Evolutionary conservation across 345 rosid species (phyloP).

Genomic region (Firmiana major): DNA sequence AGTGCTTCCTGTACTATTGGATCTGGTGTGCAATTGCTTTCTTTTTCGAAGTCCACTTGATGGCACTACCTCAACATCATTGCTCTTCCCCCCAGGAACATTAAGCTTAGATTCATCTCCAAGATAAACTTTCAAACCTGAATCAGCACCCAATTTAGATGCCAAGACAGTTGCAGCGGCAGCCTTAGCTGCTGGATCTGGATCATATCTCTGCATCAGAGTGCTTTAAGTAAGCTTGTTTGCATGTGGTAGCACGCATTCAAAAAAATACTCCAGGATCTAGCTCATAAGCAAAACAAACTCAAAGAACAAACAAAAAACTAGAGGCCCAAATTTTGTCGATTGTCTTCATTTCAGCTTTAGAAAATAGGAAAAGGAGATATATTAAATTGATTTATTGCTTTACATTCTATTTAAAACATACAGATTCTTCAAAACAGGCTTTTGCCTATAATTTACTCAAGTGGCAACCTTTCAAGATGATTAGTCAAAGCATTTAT

Average conservation of each 20-base stretch:
- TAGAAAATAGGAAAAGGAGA: neutral
- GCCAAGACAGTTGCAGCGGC: slow-evolving; percentile 97
- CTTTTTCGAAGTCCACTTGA: slow-evolving; percentile 72
- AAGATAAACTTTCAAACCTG: slow-evolving; percentile 72
- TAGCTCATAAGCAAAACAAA: neutral
- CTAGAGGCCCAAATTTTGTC: neutral
- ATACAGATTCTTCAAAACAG: neutral
- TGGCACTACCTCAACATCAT: slow-evolving; percentile 57
- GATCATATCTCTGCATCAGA: slow-evolving; percentile 77
- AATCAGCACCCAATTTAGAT: slow-evolving; percentile 89
- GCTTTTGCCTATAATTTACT: neutral
- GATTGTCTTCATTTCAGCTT: neutral
- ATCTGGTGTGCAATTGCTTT: slow-evolving; percentile 47
- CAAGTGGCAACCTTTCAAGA: neutral
- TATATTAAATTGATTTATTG: neutral
- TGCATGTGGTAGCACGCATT: neutral
- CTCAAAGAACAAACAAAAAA: neutral
- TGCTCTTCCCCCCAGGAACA: slow-evolving; percentile 56
- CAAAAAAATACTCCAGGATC: slow-evolving; percentile 4
- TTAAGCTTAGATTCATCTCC: slow-evolving; percentile 58
- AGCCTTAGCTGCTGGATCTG: slow-evolving; percentile 98
- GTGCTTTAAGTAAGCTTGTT: slow-evolving; percentile 2
- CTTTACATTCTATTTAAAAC: neutral
- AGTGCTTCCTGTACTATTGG: slow-evolving; percentile 47
- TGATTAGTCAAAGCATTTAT: neutral